Evolutionary conservation across 495 filamentous ascomycete genomes (phyloP).

Genomic region (Podospora comata): DNA sequence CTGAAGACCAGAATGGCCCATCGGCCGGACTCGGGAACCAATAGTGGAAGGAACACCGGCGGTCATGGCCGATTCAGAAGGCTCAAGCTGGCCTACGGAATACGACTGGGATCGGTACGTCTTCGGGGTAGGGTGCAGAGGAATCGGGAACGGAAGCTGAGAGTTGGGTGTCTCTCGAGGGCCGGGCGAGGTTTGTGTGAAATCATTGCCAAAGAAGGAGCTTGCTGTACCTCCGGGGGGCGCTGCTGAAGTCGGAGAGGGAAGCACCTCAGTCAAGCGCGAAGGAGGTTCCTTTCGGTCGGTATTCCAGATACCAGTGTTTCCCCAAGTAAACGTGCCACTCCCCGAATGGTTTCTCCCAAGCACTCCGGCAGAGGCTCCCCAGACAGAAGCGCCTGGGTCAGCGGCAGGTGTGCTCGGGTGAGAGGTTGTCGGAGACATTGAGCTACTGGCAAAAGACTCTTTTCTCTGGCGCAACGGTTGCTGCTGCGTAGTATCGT

Average conservation of each 20-base stretch:
- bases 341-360: slow-evolving; percentile 57
- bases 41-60: slow-evolving; percentile 42
- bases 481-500: slow-evolving; percentile 53
- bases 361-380: slow-evolving; percentile 46
- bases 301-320: slow-evolving; percentile 69
- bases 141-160: slow-evolving; percentile 86
- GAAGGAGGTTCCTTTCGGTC: slow-evolving; percentile 75
- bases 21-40: slow-evolving; percentile 52
- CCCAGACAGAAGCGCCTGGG: slow-evolving; percentile 59
- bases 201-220: slow-evolving; percentile 45
- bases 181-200: slow-evolving; percentile 42
- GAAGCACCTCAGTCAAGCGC: slow-evolving; percentile 69
- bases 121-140: slow-evolving; percentile 85
- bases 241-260: slow-evolving; percentile 68
- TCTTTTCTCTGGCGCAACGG: slow-evolving; percentile 49
- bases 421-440: slow-evolving; percentile 73
- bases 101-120: slow-evolving; percentile 96
- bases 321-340: slow-evolving; percentile 65
- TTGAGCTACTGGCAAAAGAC: slow-evolving; percentile 62
- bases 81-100: slow-evolving; percentile 87
- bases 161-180: slow-evolving; percentile 48
- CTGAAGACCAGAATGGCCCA: slow-evolving; percentile 62
- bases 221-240: slow-evolving; percentile 46
- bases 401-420: slow-evolving; percentile 71
- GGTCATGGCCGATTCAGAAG: slow-evolving; percentile 56